Evolutionary conservation across 306 rosid species (phyloP), one percentile per base, ranked within the genome.

Genomic region (Glycine latifolia): DNA sequence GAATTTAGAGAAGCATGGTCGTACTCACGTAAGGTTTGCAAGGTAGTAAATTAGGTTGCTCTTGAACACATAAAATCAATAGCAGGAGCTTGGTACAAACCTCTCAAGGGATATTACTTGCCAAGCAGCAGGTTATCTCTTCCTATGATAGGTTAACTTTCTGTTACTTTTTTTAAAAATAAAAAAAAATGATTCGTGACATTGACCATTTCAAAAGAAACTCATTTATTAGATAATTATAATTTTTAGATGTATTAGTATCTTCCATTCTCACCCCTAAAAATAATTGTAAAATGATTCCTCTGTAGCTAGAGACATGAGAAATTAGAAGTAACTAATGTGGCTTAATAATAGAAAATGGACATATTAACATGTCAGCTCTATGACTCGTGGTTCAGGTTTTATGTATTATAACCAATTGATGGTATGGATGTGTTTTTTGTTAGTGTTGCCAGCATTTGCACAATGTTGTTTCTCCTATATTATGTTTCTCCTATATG

Each of bases 401-500:
- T 55, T 56, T 56, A 26, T 26, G 31, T 26, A 26, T 26, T 26
- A 26, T 26, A 26, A 26, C 31, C 31, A 26, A 26, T 26, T 26
- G 31, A 56, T 68, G 52, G 70, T 33, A 82, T 65, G 67, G 65
- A 59, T 54, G 73, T 17, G 52, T 26, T 81, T 77, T 73, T 53
- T 71, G 54, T 76, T 81, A 54, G 48, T 68, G 67, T 72, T 87
- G 31, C 49, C 73, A 71, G 63, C 70, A 39, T 39, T 8, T 65
- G 11, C 35, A 74, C n/a, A 20, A 35, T 63, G 3, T n/a, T 79
- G 60, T 26, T 60, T 68, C 53, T 81, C 52, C 41, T 15, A 61
- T 16, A 37, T 44, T 63, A 5, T 79, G 60, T 26, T 60, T 68
- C 53, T 81, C 52, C 41, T 15, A 61, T 16, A 37, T 7, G 75